Percentiles rank a stretch among this genome's conserved stretches.
Evolutionary conservation across 1,284 basidiomycete genomes (phyloP).

Genomic region (Heliocybe sulcata): DNA sequence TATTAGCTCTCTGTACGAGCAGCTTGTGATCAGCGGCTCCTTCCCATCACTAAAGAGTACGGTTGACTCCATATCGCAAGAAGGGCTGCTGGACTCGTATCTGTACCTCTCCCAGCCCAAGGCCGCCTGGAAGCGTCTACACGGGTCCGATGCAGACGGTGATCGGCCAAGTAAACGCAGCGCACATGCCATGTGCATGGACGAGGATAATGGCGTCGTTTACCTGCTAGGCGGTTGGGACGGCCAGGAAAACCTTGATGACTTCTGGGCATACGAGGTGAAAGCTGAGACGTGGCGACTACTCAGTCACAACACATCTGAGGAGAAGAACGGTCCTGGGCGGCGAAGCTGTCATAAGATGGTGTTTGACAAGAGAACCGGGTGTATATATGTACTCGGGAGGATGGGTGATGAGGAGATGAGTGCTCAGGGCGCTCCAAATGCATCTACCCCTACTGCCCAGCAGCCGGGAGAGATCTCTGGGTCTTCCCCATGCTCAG

Average conservation of each 20-base stretch:
- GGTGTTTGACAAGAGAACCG: slow-evolving; percentile 67
- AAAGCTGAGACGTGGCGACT: slow-evolving; percentile 56
- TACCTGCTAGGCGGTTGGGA: slow-evolving; percentile 83
- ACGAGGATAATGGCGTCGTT: slow-evolving; percentile 52
- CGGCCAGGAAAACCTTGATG: slow-evolving; percentile 65
- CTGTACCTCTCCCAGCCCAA: slow-evolving; percentile 49
- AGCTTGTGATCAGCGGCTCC: slow-evolving; percentile 59
- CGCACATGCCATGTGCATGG: slow-evolving; percentile 81
- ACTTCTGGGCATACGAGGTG: slow-evolving; percentile 76
- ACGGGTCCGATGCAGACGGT: slow-evolving; percentile 51
- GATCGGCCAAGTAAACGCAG: slow-evolving; percentile 60
- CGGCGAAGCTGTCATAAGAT: slow-evolving; percentile 79
- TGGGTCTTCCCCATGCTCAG: slow-evolving; percentile 35
- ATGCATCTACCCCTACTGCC: slow-evolving; percentile 1
- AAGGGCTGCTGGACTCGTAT: slow-evolving; percentile 52
- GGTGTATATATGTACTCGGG: slow-evolving; percentile 68
- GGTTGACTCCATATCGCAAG: slow-evolving; percentile 39
- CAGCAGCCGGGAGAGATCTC: neutral
- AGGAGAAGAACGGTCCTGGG: slow-evolving; percentile 59
- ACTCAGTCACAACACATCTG: slow-evolving; percentile 48
- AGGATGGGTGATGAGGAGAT: slow-evolving; percentile 47
- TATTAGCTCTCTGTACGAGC: slow-evolving; percentile 57
- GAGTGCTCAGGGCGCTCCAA: slow-evolving; percentile 16
- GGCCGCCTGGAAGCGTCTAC: slow-evolving; percentile 50
- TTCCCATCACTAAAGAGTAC: slow-evolving; percentile 30